Evolutionary conservation across 1,284 basidiomycete species (phyloP).

Genomic region (Taiwanofungus camphoratus): DNA sequence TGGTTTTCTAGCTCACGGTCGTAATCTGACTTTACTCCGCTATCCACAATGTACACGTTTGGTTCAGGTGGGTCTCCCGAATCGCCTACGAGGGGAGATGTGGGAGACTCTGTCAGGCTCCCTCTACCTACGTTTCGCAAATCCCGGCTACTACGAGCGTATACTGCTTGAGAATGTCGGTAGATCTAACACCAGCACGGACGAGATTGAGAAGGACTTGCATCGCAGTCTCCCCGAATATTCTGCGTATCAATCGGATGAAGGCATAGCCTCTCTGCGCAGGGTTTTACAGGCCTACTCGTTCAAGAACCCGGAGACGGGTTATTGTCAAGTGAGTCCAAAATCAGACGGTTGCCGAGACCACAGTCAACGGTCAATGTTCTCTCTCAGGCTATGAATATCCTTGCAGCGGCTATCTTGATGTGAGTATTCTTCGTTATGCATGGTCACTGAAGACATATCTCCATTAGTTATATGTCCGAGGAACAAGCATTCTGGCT

Average conservation of each 20-base stretch:
- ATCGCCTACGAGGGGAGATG: slow-evolving; percentile 92
- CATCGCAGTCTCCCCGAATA: slow-evolving; percentile 95
- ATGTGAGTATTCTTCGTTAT: slow-evolving; percentile 52
- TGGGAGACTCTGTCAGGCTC: slow-evolving; percentile 98
- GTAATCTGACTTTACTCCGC: slow-evolving; percentile 87
- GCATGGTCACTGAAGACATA: slow-evolving; percentile 1
- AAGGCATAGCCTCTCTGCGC: slow-evolving; percentile 80
- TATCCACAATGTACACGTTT: slow-evolving; percentile 97
- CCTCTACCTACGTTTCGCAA: slow-evolving; percentile 83
- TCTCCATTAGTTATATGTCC: slow-evolving; percentile 82
- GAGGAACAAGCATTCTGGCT: slow-evolving; percentile 99
- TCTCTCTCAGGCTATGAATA: slow-evolving; percentile 93
- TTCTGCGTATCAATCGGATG: slow-evolving; percentile 86
- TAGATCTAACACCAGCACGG: slow-evolving; percentile 83
- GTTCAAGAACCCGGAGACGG: slow-evolving; percentile 93
- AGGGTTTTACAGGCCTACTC: slow-evolving; percentile 96
- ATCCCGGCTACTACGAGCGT: slow-evolving; percentile 82
- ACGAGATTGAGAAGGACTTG: slow-evolving; percentile 99
- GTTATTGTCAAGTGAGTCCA: slow-evolving; percentile 68
- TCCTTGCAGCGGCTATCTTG: slow-evolving; percentile 85
- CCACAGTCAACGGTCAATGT: too few relatives aligned
- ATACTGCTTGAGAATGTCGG: slow-evolving; percentile 80
- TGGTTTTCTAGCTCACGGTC: slow-evolving; percentile 68
- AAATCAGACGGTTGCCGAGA: too few relatives aligned
- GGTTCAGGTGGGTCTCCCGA: slow-evolving; percentile 95